These are phyloP conservation scores for Xylariaceae sp. DNA, from an alignment of 2,329 filamentous ascomycete species.

Conservation along the genomic window DNA sequence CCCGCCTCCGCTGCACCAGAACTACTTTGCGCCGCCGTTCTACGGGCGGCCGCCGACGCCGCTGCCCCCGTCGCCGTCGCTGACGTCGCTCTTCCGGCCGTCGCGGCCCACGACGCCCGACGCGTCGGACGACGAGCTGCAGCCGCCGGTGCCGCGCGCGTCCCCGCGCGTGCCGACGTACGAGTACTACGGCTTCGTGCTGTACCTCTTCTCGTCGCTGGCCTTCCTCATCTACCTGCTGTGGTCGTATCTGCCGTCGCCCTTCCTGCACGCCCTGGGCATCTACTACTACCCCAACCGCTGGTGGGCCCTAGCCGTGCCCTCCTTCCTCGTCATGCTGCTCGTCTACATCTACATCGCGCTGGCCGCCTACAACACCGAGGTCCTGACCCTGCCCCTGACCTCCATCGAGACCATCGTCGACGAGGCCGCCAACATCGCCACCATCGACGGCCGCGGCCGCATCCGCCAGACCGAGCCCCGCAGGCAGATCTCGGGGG, in stretches of 20 bases:
- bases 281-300: conserved; percentile 96
- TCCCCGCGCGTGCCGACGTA: conserved; percentile 96
- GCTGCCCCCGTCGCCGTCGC: conserved; percentile 80
- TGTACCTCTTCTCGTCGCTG: conserved; percentile 83
- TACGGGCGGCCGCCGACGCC: conserved; percentile 96
- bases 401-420: conserved; percentile 80
- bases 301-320: conserved; percentile 94
- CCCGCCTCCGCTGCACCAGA: conserved; percentile 40
- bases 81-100: conserved; percentile 84
- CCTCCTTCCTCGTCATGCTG: conserved; percentile 80
- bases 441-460: conserved; percentile 69
- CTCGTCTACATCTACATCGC: conserved; percentile 92
- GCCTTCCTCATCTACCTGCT: conserved; percentile 66
- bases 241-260: conserved; percentile 88
- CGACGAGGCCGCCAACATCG: conserved; percentile 81
- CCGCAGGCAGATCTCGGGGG: conserved; percentile 28
- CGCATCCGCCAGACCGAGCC: conserved; percentile 26
- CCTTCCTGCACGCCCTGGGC: conserved; percentile 84
- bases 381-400: conserved; percentile 77
- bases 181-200: conserved; percentile 97
- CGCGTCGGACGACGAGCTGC: conserved; percentile 77
- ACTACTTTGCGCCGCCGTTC: conserved; percentile 72
- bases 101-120: conserved; percentile 92
- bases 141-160: conserved; percentile 65
- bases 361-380: conserved; percentile 82